Percentiles rank a stretch among this genome's conserved stretches.
Evolutionary conservation across 1,284 basidiomycete genomes (phyloP).

Genomic region (Cryptococcus maquisensis): DNA sequence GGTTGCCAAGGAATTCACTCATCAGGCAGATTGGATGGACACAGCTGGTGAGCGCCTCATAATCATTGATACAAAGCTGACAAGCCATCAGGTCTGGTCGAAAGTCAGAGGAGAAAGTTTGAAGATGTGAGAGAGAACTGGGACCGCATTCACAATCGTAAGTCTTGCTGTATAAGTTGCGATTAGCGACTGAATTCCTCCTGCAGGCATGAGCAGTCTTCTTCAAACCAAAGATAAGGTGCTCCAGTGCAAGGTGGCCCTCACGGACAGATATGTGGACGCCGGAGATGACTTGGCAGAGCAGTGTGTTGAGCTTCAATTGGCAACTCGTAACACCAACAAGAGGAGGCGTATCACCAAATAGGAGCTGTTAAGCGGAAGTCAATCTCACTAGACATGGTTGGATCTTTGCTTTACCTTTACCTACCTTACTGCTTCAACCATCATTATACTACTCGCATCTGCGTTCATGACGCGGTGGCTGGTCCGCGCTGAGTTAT

Average conservation of each 20-base stretch:
- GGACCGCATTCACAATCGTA: not conserved
- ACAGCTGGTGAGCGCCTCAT: not conserved
- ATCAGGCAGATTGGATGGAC: not conserved
- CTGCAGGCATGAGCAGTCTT: constrained; percentile 5
- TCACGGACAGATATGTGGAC: constrained; percentile 13
- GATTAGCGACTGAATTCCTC: not conserved
- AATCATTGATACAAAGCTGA: not conserved
- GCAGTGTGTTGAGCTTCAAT: constrained; percentile 12
- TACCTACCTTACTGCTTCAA: too few relatives aligned
- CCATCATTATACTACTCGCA: too few relatives aligned
- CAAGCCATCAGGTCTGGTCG: not conserved
- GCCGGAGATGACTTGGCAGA: constrained; percentile 10
- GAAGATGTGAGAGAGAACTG: not conserved
- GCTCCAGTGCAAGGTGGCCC: constrained; percentile 9
- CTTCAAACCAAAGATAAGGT: constrained; percentile 8
- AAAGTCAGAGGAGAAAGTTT: not conserved
- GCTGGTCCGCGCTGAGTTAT: too few relatives aligned
- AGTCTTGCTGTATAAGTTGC: not conserved
- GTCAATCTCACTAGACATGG: too few relatives aligned
- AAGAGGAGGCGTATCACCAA: not conserved
- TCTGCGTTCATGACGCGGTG: too few relatives aligned
- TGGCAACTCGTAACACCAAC: constrained; percentile 6
- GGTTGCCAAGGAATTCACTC: not conserved
- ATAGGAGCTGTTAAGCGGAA: too few relatives aligned
- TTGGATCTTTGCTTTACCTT: too few relatives aligned